Base-by-base conservation (phyloP, 2,329 filamentous ascomycete species). In the Coniella lustricola region DNA sequence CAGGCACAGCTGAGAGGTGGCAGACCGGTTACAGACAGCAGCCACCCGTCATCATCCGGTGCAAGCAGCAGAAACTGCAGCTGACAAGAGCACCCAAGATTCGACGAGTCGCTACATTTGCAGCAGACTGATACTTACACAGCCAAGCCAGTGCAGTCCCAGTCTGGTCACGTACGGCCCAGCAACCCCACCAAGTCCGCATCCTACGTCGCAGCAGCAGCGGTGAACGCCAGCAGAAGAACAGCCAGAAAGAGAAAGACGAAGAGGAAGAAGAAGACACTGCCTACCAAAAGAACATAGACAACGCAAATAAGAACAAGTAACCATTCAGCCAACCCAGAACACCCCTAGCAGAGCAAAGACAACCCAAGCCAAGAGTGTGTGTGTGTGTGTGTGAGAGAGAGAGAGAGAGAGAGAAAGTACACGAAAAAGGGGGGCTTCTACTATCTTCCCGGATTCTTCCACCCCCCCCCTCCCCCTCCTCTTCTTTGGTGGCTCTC, bases 31-130 rank as follows among this genome's bases (percentile, higher is more conserved):
- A 37, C 18, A 17, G 29, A 7, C 18, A 37, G 25, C 44, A 46
- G 44, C 35, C 44, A 46, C 34, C 35, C 22, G 17, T 39, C 44
- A 20, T 32, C 34, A 32, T 16, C 44, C 44, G 38, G 13, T 38
- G 25, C 25, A 5, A 29, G 25, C 25, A 10, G 5, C 25, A 10
- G 25, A 5, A 29, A 29, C 25, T 10, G 25, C 25, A 29, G 5
- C 5, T 5, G 25, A 29, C 25, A 29, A 29, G n/a, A 29, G 25
- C 10, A 10, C 25, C 5, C 10, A 5, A 5, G 25, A 29, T 29
- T 29, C 25, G 5, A 29, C 5, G 25, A 29, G 25, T 2, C 4
- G 10, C 13, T 17, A 33, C 31, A 40, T 18, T 4, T 13, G 39
- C 29, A n/a, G 12, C 18, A 29, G 14, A 25, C 9, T 21, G 12